Conservation (phyloP, 2,329 filamentous ascomycete species). For the Fusarium sp. region DNA sequence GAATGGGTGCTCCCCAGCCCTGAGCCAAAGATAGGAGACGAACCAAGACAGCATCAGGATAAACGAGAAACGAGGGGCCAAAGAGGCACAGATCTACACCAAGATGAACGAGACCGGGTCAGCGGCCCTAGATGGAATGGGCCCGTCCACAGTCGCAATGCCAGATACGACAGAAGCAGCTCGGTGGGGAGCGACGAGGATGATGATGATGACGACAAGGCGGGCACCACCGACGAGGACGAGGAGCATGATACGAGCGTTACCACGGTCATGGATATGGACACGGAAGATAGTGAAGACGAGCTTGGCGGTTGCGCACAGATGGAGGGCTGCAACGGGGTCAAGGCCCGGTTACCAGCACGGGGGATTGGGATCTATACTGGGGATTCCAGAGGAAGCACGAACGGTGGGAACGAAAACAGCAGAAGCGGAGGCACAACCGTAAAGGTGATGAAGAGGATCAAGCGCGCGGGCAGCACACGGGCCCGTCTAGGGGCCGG, state of each 20-base stretch:
- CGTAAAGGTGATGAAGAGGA: constrained; percentile 15
- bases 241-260: constrained; percentile 24
- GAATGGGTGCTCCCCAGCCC: constrained; percentile 51
- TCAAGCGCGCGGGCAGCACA: constrained; percentile 32
- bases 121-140: constrained; percentile 18
- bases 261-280: constrained; percentile 22
- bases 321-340: background rate
- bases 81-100: constrained; percentile 17
- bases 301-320: constrained; percentile 33
- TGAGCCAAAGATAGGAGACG: constrained; percentile 19
- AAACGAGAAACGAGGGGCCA: constrained; percentile 7
- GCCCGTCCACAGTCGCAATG: constrained; percentile 5
- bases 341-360: constrained; percentile 1
- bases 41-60: constrained; percentile 8
- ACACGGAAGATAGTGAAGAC: constrained; percentile 33
- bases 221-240: constrained; percentile 16
- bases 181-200: constrained; percentile 22
- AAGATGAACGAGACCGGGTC: constrained; percentile 24
- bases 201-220: constrained; percentile 10
- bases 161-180: constrained; percentile 6
- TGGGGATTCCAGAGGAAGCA: constrained; percentile 3
- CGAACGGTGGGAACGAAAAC: background rate
- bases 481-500: constrained; percentile 18
- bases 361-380: background rate
- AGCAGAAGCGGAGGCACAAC: background rate